phyloP scores from a whole-genome alignment of 2,329 filamentous ascomycete genomes.

The Zymoseptoria pseudotritici region DNA sequence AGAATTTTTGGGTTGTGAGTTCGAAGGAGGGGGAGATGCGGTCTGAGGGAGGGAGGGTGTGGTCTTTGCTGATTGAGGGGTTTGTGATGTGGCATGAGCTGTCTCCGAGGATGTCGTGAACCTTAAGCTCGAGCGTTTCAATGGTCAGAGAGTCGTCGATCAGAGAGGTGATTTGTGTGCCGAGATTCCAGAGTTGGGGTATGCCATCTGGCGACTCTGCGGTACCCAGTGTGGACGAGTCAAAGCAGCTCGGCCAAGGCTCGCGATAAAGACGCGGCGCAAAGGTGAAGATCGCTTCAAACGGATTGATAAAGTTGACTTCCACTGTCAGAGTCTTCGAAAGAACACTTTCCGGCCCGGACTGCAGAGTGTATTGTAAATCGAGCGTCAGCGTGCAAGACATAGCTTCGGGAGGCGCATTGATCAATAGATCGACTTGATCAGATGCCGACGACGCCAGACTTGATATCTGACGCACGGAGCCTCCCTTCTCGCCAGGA shows the following conservation, averaged over 20 bases:
- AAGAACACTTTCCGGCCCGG: constrained; percentile 74
- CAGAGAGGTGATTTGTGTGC: constrained; percentile 66
- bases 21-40: constrained; percentile 18
- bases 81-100: constrained; percentile 46
- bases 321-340: constrained; percentile 63
- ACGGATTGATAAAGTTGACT: constrained; percentile 70
- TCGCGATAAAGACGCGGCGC: constrained; percentile 68
- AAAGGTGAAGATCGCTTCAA: constrained; percentile 87
- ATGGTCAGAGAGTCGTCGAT: constrained; percentile 56
- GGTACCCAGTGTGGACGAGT: constrained; percentile 31
- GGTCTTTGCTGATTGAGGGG: constrained; percentile 4
- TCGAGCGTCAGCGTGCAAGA: constrained; percentile 64
- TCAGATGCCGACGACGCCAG: constrained; percentile 9
- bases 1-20: constrained; percentile 65
- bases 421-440: constrained; percentile 21
- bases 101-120: constrained; percentile 54
- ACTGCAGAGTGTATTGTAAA: constrained; percentile 68
- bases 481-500: constrained; percentile 21
- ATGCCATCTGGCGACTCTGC: constrained; percentile 49
- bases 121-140: constrained; percentile 57
- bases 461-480: constrained; percentile 6
- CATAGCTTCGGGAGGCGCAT: constrained; percentile 38
- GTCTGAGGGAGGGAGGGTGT: constrained; percentile 9
- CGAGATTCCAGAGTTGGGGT: constrained; percentile 72
- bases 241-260: constrained; percentile 83